Evolutionary conservation across 2,329 filamentous ascomycete genomes (phyloP), one percentile per base, ranked within the genome.

Genomic region (Tolypocladium inflatum): DNA sequence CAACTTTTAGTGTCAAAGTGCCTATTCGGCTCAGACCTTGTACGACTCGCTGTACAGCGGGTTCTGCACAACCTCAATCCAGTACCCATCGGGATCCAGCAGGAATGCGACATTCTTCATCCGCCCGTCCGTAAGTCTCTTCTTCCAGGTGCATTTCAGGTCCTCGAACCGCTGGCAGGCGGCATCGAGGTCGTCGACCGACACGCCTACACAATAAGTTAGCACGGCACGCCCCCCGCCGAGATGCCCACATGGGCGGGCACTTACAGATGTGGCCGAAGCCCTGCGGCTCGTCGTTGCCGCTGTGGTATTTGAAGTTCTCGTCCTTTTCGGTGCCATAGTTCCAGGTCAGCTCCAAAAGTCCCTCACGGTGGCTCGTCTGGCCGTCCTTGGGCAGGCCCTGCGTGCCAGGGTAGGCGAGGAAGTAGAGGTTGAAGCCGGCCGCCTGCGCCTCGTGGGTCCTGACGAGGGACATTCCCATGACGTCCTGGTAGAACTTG

Each of bases 71-170:
- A 87, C 70, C 74, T 88, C 85, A 57, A 91, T 81, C 90, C 89
- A 95, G 75, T 95, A 96, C 54, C 82, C 84, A 73, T 96, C 91
- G 0, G 92, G 91, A 65, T 93, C 93, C 54, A 96, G 78, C 53
- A 97, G 76, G 70, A 97, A 97, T 0, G 94, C 94, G 57, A 97
- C 87, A 63, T 94, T 90, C 80, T 90, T 93, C 92, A 97, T 96
- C 52, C 83, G 79, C 2, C 93, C 93, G 62, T 97, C 93, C 2
- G 90, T 96, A 61, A 97, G 80, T 63, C 90, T 82, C 85, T 97
- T 97, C 85, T 96, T 96, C 90, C 91, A 99, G 73, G 82, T 86
- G 57, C 93, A 88, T 7, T 87, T 83, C 68, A 90, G 77, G 57
- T 85, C 83, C 71, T 97, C 94, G 65, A 97, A 92, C 17, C 92